Conservation (phyloP, 768 basidiomycete genomes). For the Mycena pura region DNA sequence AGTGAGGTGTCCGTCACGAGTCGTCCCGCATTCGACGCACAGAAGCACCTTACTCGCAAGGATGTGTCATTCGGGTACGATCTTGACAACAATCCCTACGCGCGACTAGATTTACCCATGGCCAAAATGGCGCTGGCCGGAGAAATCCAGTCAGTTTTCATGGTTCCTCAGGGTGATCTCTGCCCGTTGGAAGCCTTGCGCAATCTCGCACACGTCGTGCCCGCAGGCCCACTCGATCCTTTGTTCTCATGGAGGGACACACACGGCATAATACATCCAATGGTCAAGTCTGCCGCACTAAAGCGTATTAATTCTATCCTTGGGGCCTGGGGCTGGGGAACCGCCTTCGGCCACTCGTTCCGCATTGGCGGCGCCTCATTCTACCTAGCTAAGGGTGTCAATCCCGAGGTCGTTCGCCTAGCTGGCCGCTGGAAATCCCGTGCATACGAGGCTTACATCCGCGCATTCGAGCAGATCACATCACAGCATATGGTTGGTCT, state of each 20-base stretch:
- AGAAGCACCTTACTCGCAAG: slow-evolving; percentile 30
- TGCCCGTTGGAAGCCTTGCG: slow-evolving; percentile 31
- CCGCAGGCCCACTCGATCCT: background rate
- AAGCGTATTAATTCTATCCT: slow-evolving; percentile 39
- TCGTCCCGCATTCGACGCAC: background rate
- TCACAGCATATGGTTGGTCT: slow-evolving; percentile 22
- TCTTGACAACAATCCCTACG: slow-evolving; percentile 34
- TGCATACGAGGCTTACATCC: slow-evolving; percentile 47
- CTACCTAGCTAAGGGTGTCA: slow-evolving; percentile 37
- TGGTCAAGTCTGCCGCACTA: slow-evolving; percentile 36
- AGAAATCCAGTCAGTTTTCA: slow-evolving; percentile 38
- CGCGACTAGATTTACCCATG: slow-evolving; percentile 36
- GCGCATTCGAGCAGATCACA: slow-evolving; percentile 42
- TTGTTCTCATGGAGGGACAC: slow-evolving; percentile 38
- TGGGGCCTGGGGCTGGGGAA: slow-evolving; percentile 34
- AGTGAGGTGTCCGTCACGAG: slow-evolving; percentile 35
- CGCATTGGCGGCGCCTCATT: slow-evolving; percentile 49
- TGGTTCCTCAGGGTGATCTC: slow-evolving; percentile 29
- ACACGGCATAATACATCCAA: slow-evolving; percentile 33
- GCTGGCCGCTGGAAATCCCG: slow-evolving; percentile 46
- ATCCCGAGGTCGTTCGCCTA: slow-evolving; percentile 43
- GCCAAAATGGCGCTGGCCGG: slow-evolving; percentile 46
- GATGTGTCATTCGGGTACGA: slow-evolving; percentile 32
- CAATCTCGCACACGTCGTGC: background rate
- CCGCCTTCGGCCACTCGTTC: slow-evolving; percentile 49